Evolutionary conservation across 371 early-diverging fungal species (phyloP).

Genomic region (Batrachochytrium dendrobatidis): DNA sequence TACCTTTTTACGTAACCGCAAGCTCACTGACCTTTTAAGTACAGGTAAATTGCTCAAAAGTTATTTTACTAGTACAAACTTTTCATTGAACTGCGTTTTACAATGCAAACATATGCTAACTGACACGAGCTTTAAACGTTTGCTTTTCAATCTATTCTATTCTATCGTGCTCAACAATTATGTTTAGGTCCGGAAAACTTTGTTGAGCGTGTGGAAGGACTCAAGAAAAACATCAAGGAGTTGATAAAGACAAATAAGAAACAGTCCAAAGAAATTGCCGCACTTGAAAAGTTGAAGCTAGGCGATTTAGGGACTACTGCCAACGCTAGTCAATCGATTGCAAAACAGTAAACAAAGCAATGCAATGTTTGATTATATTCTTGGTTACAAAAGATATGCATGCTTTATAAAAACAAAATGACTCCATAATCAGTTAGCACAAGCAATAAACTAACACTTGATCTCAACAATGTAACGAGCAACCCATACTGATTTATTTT

Average conservation of each 20-base stretch:
- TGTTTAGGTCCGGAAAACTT: constrained; percentile 45
- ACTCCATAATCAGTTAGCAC: no score
- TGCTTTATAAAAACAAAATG: no score
- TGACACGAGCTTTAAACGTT: no score
- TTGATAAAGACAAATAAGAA: constrained; percentile 38
- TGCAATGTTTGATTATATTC: no score
- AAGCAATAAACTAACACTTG: no score
- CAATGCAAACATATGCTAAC: not conserved
- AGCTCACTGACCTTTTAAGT: constrained; percentile 44
- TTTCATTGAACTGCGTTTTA: not conserved
- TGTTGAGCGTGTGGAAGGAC: constrained; percentile 47
- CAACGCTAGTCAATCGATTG: no score
- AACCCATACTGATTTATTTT: no score
- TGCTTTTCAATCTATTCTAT: no score
- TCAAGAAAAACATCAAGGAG: constrained; percentile 36
- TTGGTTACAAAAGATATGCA: no score
- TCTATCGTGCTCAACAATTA: no score
- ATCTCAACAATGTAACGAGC: no score
- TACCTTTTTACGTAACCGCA: constrained; percentile 39
- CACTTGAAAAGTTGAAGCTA: not conserved
- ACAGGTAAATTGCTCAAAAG: constrained; percentile 2
- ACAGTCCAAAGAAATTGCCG: constrained; percentile 37
- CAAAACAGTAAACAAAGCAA: no score
- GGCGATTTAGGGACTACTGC: not conserved
- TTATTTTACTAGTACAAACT: not conserved